A percentile compares a stretch with the other conserved stretches of the same genome.
Conservation (phyloP, 768 basidiomycete species). For the Antrodiella citrinella region DNA sequence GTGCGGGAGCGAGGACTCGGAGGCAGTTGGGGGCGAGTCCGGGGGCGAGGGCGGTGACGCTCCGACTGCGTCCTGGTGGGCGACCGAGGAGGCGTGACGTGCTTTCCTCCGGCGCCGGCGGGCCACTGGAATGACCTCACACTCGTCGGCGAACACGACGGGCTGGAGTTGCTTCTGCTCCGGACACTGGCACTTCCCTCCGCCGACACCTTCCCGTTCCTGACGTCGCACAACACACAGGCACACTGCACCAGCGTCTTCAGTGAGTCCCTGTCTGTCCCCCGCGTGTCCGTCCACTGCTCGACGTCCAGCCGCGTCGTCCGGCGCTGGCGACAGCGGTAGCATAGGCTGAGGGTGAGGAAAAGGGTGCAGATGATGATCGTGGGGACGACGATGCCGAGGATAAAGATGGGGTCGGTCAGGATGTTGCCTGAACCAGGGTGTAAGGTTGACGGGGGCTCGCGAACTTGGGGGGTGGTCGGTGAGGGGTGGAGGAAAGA, state of each 20-base stretch:
- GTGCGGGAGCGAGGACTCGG: neutral
- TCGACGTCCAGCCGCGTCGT: neutral
- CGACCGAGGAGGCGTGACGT: neutral
- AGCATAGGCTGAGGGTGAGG: neutral
- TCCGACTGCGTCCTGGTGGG: neutral
- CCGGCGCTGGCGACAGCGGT: neutral
- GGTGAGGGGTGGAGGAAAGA: no score
- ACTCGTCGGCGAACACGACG: neutral
- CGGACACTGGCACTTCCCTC: neutral
- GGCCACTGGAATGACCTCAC: neutral
- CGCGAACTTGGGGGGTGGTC: no score
- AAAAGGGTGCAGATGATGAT: neutral
- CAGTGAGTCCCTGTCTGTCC: neutral
- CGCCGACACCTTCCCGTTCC: neutral
- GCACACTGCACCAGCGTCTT: neutral
- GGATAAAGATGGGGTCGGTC: neutral
- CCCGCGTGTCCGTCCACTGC: neutral
- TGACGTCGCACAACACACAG: neutral
- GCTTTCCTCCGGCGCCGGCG: neutral
- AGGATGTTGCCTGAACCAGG: neutral
- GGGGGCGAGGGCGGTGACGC: no score
- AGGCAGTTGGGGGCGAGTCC: neutral
- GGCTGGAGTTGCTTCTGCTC: neutral
- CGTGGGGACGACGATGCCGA: neutral
- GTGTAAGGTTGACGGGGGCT: neutral